Conservation (phyloP, 208 protist genomes). For the Trypanosoma rangeli region DNA sequence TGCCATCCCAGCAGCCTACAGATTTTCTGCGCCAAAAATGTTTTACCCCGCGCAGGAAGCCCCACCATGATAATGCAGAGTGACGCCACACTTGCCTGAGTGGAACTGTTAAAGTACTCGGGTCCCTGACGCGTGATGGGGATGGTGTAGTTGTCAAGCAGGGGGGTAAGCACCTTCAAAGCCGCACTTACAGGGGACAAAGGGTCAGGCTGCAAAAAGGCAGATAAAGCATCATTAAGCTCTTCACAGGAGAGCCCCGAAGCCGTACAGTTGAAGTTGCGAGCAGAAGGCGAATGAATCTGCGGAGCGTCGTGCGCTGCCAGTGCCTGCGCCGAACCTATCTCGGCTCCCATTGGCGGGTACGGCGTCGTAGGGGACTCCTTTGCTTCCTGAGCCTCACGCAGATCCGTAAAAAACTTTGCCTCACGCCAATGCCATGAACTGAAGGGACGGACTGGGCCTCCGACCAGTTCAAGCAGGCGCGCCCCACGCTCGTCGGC, state of each 20-base stretch:
- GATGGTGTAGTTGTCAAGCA: slow-evolving; percentile 49
- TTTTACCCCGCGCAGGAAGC: slow-evolving; percentile 89
- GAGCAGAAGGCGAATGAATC: background rate
- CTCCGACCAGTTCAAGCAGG: background rate
- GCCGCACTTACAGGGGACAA: background rate
- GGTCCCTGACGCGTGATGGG: slow-evolving; percentile 71
- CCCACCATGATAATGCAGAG: slow-evolving; percentile 89
- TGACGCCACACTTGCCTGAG: slow-evolving; percentile 45
- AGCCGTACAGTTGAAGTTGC: background rate
- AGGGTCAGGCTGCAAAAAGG: background rate
- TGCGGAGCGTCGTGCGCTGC: background rate
- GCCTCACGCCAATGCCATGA: slow-evolving; percentile 21
- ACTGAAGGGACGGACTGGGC: slow-evolving; percentile 13
- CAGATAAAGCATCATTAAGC: background rate
- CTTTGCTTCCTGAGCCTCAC: background rate
- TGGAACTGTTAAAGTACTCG: slow-evolving; percentile 55
- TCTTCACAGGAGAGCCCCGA: background rate
- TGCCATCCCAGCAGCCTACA: slow-evolving; percentile 87
- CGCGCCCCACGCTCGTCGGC: background rate
- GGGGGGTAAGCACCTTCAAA: slow-evolving; percentile 10
- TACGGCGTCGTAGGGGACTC: background rate
- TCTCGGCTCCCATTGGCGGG: too few relatives aligned
- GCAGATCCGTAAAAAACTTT: background rate
- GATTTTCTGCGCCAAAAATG: slow-evolving; percentile 90
- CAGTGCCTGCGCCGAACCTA: background rate